Base-by-base conservation (phyloP, 2,329 filamentous ascomycete species). In the Triangularia setosa region DNA sequence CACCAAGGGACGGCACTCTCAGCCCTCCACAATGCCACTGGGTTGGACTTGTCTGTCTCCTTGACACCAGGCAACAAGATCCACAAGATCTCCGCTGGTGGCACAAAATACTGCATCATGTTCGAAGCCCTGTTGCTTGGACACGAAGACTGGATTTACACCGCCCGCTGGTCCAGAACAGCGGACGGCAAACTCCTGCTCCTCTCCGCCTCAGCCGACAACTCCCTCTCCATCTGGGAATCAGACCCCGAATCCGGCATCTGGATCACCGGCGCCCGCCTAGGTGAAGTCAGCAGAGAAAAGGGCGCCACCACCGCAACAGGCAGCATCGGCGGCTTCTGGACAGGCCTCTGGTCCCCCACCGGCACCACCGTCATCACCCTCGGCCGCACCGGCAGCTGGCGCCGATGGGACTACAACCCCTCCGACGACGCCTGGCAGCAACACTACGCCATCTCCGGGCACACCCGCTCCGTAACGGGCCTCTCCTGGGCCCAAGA, bases 71-170 rank as follows among this genome's bases (percentile, higher is more conserved):
- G 90, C 1, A 98, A 97, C 76, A 98, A 97, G 77, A 90, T 91
- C 0, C 90, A 98, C 74, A 85, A 86, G 62, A 87, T 99, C 64
- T 84, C 85, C 52, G 82, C 85, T 2, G 80, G 78, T 0, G 81
- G 78, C 0, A 81, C 80, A 3, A 88, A 89, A 69, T 94, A 91
- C 76, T 91, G 90, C 6, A 83, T 97, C 63, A 96, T 93, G 0
- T 98, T 99, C 70, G 95, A 99, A 76, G 95, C 95, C 1, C 81
- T 99, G 2, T 84, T 99, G 5, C 85, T 99, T 2, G 95, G 95
- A 8, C 95, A 99, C 73, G 95, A 99, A 74, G 95, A 99, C 73
- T 99, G 95, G 95, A 94, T 99, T 64, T 98, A 97, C 77, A 96
- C 91, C 63, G 89, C 91, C 1, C 82, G 83, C 62, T 97, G 93